Base-by-base conservation (phyloP, 2,329 filamentous ascomycete genomes). In the Aschersonia sp. region DNA sequence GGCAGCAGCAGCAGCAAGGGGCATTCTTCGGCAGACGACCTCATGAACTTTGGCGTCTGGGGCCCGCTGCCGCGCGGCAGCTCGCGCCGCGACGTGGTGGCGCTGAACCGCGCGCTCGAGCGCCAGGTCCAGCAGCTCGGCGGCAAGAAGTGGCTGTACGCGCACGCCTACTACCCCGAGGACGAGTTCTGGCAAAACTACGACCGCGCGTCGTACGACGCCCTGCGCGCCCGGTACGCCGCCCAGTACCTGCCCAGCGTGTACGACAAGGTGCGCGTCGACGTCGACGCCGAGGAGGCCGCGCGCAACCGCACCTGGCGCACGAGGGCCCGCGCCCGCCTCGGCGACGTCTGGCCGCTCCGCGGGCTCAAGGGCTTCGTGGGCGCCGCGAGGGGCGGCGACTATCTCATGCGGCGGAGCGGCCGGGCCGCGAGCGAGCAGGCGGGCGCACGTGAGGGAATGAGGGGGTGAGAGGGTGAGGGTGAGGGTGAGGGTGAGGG, bases 131-230 rank as follows among this genome's bases (percentile, higher is more conserved):
- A 70, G 7, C 71, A 75, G 30, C 67, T 81, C 6, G 69, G 73
- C 2, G 82, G 82, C 5, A 79, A 78, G 67, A 85, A 85, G 62
- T 83, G 79, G 68, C 63, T 86, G 1, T 86, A 86, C 52, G 79
- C 80, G 1, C 80, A 85, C 49, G 76, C 78, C 0, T 85, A 80
- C 60, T 83, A 83, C 59, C 75, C 71, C 4, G 75, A 82, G 57
- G 70, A 75, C 0, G 81, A 85, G 53, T 86, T 86, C 58, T 85
- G 81, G 81, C 60, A 66, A 8, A 69, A 76, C 47, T 85, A 84
- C 51, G 74, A 83, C 57, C 66, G 69, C 39, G 55, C 64, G 6
- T 75, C 75, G 56, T 84, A 85, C 51, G 74, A 83, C 43, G 60
- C 57, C 3, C 61, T 85, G 46, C 64, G 81, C 14, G 59, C 61